Conservation (phyloP, 2,329 filamentous ascomycete genomes). For the Zymoseptoria passerinii region DNA sequence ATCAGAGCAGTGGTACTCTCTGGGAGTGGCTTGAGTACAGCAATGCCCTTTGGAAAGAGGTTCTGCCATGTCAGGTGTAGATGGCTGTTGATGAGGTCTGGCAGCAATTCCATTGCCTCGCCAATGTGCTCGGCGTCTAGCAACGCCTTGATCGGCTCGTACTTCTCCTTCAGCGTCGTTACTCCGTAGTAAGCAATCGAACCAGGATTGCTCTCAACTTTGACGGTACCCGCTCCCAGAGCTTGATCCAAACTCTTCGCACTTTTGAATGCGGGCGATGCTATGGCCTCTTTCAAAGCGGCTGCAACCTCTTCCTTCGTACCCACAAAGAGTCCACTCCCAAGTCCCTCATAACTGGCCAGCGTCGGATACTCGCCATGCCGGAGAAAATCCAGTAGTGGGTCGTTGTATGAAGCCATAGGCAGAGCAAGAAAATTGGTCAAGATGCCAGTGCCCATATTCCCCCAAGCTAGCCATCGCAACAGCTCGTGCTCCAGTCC, state of each 20-base stretch:
- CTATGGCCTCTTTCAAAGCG: constrained; percentile 35
- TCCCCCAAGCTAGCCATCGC: constrained; percentile 87
- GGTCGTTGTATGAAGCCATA: constrained; percentile 69
- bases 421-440: constrained; percentile 73
- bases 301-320: constrained; percentile 44
- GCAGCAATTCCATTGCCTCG: constrained; percentile 56
- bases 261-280: constrained; percentile 47
- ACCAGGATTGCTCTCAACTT: constrained; percentile 54
- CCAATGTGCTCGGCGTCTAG: constrained; percentile 44
- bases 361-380: constrained; percentile 65
- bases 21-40: constrained; percentile 70
- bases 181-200: constrained; percentile 72
- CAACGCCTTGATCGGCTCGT: constrained; percentile 58
- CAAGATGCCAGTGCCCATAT: constrained; percentile 77
- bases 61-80: constrained; percentile 81
- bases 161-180: constrained; percentile 54
- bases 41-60: constrained; percentile 65
- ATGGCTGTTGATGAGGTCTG: constrained; percentile 72
- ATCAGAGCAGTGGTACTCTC: constrained; percentile 67
- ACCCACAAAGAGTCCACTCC: constrained; percentile 65
- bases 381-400: constrained; percentile 62
- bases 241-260: constrained; percentile 57
- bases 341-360: constrained; percentile 65
- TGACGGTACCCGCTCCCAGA: constrained; percentile 52
- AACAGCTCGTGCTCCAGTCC: constrained; percentile 62